Evolutionary conservation across 73 alveolate species (phyloP).

Genomic region (Paramecium caudatum): DNA sequence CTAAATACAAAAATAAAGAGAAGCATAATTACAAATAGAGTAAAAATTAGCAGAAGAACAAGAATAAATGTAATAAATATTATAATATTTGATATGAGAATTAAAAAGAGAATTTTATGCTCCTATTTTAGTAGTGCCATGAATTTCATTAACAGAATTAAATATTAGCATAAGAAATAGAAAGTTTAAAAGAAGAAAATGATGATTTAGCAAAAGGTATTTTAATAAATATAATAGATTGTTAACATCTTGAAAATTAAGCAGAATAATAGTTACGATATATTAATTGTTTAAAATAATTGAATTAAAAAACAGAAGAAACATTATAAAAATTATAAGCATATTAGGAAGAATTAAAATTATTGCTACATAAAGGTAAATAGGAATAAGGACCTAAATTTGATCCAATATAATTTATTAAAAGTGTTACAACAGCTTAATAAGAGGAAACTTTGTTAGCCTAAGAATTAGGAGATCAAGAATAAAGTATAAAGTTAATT

Average conservation of each 20-base stretch:
- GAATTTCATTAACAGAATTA: constrained; percentile 11
- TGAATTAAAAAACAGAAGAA: constrained; percentile 15
- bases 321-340: neutral
- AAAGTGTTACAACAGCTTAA: constrained; percentile 3
- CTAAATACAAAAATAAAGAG: constrained; percentile 19
- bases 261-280: neutral
- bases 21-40: neutral
- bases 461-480: neutral
- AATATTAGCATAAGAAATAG: neutral
- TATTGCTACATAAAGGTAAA: constrained; percentile 5
- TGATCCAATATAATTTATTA: constrained; percentile 30
- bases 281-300: neutral
- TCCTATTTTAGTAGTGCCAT: constrained; percentile 5
- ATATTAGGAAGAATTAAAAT: neutral
- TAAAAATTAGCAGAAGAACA: constrained; percentile 8
- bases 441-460: neutral
- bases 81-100: constrained; percentile 40
- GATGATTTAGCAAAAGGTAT: constrained; percentile 9
- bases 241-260: neutral
- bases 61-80: constrained; percentile 5
- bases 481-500: neutral
- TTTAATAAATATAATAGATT: neutral
- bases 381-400: constrained; percentile 28
- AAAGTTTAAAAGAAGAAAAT: neutral
- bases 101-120: constrained; percentile 31